A percentile compares a stretch with the other conserved stretches of the same genome.
phyloP scores from a whole-genome alignment of 2,329 filamentous ascomycete genomes.

The Trichoderma cornu-damae region DNA sequence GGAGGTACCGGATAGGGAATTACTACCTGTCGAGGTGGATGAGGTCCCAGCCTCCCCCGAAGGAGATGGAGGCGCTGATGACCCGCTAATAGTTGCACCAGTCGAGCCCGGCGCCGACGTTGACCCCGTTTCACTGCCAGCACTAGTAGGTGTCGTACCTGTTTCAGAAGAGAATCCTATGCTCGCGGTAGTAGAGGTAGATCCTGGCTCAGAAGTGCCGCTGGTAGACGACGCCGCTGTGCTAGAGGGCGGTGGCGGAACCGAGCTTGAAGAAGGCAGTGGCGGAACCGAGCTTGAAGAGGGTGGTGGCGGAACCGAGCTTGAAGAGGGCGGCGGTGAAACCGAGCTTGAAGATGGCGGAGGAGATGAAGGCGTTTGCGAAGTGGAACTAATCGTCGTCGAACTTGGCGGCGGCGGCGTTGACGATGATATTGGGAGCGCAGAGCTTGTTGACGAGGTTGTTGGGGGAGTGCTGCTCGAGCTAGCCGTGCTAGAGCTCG shows the following conservation, averaged over 20 bases:
- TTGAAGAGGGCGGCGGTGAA: not conserved
- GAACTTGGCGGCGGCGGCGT: not conserved
- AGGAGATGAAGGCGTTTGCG: not conserved
- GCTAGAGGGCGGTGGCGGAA: not conserved
- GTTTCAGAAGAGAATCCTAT: slow-evolving; percentile 1
- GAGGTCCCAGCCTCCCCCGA: not conserved
- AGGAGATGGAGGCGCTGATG: not conserved
- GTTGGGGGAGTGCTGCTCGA: not conserved
- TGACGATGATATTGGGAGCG: not conserved
- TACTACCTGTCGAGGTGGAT: slow-evolving; percentile 4
- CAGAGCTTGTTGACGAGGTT: not conserved
- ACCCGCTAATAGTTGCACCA: not conserved
- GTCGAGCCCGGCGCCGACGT: not conserved
- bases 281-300: no score
- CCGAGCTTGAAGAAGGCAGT: not conserved
- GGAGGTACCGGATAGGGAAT: not conserved
- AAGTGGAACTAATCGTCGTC: not conserved
- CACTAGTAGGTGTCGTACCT: slow-evolving; percentile 6
- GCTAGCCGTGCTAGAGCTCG: not conserved
- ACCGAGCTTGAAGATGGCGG: not conserved
- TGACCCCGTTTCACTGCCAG: slow-evolving; percentile 2
- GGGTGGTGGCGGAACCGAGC: not conserved
- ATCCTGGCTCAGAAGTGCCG: not conserved
- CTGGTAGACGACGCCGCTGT: not conserved
- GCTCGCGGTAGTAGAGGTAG: not conserved